Evolutionary conservation across 176 grass and related monocot species (phyloP).

Genomic region (Aegilops tauschii): DNA sequence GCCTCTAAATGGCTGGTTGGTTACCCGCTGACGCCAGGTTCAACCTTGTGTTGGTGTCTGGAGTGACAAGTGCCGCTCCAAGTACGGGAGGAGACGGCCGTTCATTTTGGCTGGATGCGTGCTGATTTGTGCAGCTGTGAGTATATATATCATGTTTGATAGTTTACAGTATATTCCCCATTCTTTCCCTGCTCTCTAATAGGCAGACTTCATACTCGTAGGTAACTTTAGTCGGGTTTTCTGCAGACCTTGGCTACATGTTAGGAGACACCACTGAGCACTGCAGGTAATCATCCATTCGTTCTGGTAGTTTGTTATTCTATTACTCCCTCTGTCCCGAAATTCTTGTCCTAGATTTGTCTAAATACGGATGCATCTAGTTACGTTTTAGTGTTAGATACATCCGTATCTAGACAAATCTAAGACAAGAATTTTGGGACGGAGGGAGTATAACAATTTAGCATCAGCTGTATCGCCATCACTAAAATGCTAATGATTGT

Average conservation of each 20-base stretch:
- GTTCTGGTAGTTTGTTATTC: background rate
- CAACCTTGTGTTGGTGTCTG: slow-evolving; percentile 98
- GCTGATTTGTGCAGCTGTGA: slow-evolving; percentile 88
- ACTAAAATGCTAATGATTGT: slow-evolving; percentile 21
- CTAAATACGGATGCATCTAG: too few species aligned
- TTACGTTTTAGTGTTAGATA: too few species aligned
- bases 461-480: background rate
- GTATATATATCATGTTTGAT: slow-evolving; percentile 31
- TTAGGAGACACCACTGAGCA: slow-evolving; percentile 52
- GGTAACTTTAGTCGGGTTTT: slow-evolving; percentile 98
- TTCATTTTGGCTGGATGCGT: slow-evolving; percentile 91
- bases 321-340: too few species aligned
- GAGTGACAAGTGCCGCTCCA: slow-evolving; percentile 96
- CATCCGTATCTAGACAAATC: too few species aligned
- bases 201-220: slow-evolving; percentile 42
- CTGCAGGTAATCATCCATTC: too few species aligned
- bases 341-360: too few species aligned
- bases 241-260: slow-evolving; percentile 95
- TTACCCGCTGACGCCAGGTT: slow-evolving; percentile 34
- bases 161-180: background rate
- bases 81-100: slow-evolving; percentile 90
- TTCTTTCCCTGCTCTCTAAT: slow-evolving; percentile 33
- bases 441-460: too few species aligned
- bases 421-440: too few species aligned
- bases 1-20: background rate